Evolutionary conservation across 1,139 yeast genomes (phyloP).

Genomic region (Protomyces arabidopsidicola): DNA sequence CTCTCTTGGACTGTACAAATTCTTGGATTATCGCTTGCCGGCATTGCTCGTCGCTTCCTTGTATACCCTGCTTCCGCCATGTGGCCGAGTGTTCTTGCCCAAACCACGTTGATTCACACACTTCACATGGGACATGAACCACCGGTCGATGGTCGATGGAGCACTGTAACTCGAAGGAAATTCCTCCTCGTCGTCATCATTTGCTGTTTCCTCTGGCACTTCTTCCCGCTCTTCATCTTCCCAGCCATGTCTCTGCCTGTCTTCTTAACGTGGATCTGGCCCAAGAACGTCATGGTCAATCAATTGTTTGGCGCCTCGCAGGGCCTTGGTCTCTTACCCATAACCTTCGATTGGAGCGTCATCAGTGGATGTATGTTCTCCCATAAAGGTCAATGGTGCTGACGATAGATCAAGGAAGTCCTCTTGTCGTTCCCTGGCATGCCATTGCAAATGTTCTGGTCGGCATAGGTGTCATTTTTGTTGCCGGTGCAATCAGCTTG

Average conservation of each 20-base stretch:
- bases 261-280: conserved; percentile 40
- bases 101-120: conserved; percentile 9
- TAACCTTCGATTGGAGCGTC: conserved; percentile 50
- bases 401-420: conserved; percentile 49
- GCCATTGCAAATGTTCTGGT: conserved; percentile 51
- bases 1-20: conserved; percentile 50
- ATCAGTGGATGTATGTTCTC: conserved; percentile 40
- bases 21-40: conserved; percentile 63
- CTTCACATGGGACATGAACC: conserved; percentile 43
- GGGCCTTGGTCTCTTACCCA: conserved; percentile 61
- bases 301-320: conserved; percentile 58
- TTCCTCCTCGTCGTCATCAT: conserved; percentile 46
- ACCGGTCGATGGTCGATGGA: conserved; percentile 49
- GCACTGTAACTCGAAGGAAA: conserved; percentile 50
- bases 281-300: conserved; percentile 52
- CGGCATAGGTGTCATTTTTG: conserved; percentile 46
- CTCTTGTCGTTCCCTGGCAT: conserved; percentile 58
- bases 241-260: conserved; percentile 51
- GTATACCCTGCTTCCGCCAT: conserved; percentile 60
- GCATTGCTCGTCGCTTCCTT: conserved; percentile 52
- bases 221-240: conserved; percentile 55
- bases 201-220: conserved; percentile 49
- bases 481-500: conserved; percentile 46
- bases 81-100: conserved; percentile 49
- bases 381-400: not conserved